Percentiles rank a stretch among this genome's conserved stretches.
These are phyloP conservation scores for Strobilomyces echinocephalus DNA, from an alignment of 768 basidiomycete species.

Conservation along the genomic window DNA sequence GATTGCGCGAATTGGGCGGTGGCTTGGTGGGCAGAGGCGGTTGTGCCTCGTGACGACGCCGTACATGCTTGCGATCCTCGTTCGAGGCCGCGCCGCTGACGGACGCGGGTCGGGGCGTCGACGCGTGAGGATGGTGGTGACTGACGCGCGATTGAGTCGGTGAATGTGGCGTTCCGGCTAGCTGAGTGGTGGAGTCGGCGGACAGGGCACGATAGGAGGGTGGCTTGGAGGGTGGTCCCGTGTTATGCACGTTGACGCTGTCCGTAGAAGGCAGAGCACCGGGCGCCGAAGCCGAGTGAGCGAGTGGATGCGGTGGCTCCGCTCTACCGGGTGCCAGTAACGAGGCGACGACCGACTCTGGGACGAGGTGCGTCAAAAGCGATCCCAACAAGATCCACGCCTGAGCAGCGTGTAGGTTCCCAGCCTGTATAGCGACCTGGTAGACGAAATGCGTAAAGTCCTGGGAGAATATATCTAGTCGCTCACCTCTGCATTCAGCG, in stretches of 20 bases:
- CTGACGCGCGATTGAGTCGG: conserved; percentile 21
- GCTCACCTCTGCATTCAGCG: conserved; percentile 54
- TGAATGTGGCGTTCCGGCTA: conserved; percentile 14
- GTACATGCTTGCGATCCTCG: conserved; percentile 22
- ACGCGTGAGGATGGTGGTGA: conserved; percentile 6
- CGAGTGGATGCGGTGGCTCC: conserved; percentile 25
- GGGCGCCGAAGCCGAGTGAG: conserved; percentile 41
- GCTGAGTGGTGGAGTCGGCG: conserved; percentile 20
- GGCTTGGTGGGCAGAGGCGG: conserved; percentile 22
- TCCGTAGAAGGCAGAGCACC: conserved; percentile 32
- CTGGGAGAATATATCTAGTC: neutral
- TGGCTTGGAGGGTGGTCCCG: conserved; percentile 17
- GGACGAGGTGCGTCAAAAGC: conserved; percentile 47
- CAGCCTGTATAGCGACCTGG: conserved; percentile 57
- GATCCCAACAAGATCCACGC: conserved; percentile 63
- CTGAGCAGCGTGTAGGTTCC: conserved; percentile 53
- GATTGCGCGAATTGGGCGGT: conserved; percentile 39
- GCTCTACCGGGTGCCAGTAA: conserved; percentile 17
- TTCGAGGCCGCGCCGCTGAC: conserved; percentile 12
- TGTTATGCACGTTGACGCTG: conserved; percentile 1
- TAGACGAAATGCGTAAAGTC: neutral
- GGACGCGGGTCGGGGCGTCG: conserved; percentile 15
- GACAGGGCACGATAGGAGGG: conserved; percentile 24
- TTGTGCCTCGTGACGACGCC: conserved; percentile 15
- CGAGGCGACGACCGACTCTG: conserved; percentile 29